These are phyloP conservation scores for Alnus rubra DNA, from an alignment of 306 rosid species.

Conservation along the genomic window DNA sequence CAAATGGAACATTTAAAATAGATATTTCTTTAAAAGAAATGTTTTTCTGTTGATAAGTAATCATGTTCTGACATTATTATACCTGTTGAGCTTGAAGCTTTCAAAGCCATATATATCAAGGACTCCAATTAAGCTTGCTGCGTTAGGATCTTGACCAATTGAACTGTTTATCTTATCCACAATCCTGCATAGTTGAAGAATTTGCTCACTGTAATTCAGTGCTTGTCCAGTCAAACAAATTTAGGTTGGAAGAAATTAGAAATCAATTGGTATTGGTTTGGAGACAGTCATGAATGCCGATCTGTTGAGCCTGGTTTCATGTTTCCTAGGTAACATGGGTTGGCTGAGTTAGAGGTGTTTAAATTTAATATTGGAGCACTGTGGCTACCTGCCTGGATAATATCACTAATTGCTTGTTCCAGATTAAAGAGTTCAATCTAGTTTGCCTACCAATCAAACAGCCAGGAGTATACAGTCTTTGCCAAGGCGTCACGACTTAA, in stretches of 20 bases:
- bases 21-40: slow-evolving; percentile 9
- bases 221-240: slow-evolving; percentile 17
- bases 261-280: not conserved
- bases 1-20: slow-evolving; percentile 14
- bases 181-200: slow-evolving; percentile 57
- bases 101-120: slow-evolving; percentile 92
- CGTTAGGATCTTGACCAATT: slow-evolving; percentile 82
- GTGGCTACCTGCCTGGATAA: slow-evolving; percentile 1
- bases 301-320: not conserved
- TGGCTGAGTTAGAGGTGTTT: slow-evolving; percentile 3
- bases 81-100: slow-evolving; percentile 92
- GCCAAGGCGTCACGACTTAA: slow-evolving; percentile 84
- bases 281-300: slow-evolving; percentile 15
- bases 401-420: not conserved
- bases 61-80: not conserved
- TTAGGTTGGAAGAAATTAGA: slow-evolving; percentile 4
- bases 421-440: not conserved
- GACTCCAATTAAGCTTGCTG: slow-evolving; percentile 76
- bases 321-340: slow-evolving; percentile 1
- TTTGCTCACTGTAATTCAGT: slow-evolving; percentile 12
- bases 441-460: slow-evolving; percentile 75
- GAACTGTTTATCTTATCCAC: slow-evolving; percentile 84
- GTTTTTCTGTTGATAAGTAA: slow-evolving; percentile 6
- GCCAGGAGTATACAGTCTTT: slow-evolving; percentile 69
- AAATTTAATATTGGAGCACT: not conserved